Base-by-base conservation (phyloP, 768 basidiomycete genomes). In the Russula ochroleuca region DNA sequence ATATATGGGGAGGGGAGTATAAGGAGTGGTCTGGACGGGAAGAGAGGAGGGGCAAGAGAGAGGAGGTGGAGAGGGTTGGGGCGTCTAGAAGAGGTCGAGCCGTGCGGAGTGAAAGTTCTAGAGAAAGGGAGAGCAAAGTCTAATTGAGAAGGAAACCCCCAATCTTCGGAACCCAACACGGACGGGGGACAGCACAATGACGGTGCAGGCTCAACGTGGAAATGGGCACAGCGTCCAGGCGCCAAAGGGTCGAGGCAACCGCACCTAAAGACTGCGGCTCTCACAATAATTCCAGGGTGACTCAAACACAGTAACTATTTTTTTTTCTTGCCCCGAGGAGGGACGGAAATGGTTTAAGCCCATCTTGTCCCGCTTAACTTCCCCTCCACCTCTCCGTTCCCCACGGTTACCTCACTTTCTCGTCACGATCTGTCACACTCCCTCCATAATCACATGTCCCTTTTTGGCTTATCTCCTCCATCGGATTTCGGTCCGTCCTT, bases 31-130 rank as follows among this genome's bases (percentile, higher is more conserved):
- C 28, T 19, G 57, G 57, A 50, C 28, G 31, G 25, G 48, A 25
- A 41, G 40, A 37, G 53, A 19, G 28, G 41, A 41, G 43, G 41
- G 57, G 61, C 43, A 38, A 38, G 25, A 45, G 28, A 47, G 41
- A 47, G 33, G 54, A 57, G 55, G 14, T 33, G 14, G 21, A 47
- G 33, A 48, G 50, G 55, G 14, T 33, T 8, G 21, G 45, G 40
- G 47, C 54, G 51, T 59, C 58, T 55, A 64, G 63, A 64, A 53
- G 63, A 41, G 58, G 59, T 60, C 57, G 53, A 56, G 63, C 37
- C 51, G 62, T 52, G 21, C 23, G 56, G 62, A 45, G 56, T 63
- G 40, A 51, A 51, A 21, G 56, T 33, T 37, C 55, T 52, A 47
- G 53, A 52, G 62, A 48, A 38, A 47, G 64, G 51, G 62, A 31